Conservation (phyloP, 805 yeast genomes). For the Barnettozyma siamensis region DNA sequence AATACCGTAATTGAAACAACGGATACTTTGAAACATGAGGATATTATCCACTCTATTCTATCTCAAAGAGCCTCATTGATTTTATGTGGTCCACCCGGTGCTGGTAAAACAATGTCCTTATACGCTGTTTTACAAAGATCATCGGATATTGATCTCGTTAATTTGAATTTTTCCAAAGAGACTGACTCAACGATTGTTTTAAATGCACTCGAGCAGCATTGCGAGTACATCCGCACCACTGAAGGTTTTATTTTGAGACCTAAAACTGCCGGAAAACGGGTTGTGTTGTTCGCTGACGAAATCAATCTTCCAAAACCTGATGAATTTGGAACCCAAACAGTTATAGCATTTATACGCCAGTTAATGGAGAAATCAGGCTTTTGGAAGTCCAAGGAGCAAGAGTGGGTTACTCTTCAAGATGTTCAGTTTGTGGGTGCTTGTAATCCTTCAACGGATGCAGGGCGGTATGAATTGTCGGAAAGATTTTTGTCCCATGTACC, state of each 20-base stretch:
- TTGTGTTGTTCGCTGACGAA: slow-evolving; percentile 88
- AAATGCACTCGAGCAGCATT: slow-evolving; percentile 64
- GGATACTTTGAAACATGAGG: slow-evolving; percentile 69
- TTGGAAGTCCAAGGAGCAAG: slow-evolving; percentile 54
- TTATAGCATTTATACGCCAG: slow-evolving; percentile 68
- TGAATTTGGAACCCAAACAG: slow-evolving; percentile 65
- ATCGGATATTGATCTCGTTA: slow-evolving; percentile 51
- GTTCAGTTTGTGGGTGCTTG: slow-evolving; percentile 94
- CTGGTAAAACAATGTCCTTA: slow-evolving; percentile 92
- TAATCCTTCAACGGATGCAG: slow-evolving; percentile 80
- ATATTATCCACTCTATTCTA: slow-evolving; percentile 50
- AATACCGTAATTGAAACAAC: slow-evolving; percentile 69
- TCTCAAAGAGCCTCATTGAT: slow-evolving; percentile 54
- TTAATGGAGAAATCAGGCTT: slow-evolving; percentile 70
- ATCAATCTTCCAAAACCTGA: slow-evolving; percentile 76
- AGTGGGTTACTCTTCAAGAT: slow-evolving; percentile 61
- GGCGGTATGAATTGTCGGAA: slow-evolving; percentile 51
- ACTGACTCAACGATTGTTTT: slow-evolving; percentile 59
- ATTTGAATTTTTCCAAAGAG: slow-evolving; percentile 79
- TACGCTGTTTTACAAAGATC: slow-evolving; percentile 59
- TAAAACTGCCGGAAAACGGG: slow-evolving; percentile 53
- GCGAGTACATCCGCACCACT: slow-evolving; percentile 49
- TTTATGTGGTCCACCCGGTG: slow-evolving; percentile 95
- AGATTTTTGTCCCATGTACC: slow-evolving; percentile 65
- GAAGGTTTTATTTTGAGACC: slow-evolving; percentile 57